A percentile compares a stretch with the other conserved stretches of the same genome.
Evolutionary conservation across 306 rosid genomes (phyloP).

Genomic region (Pyrus betulifolia): DNA sequence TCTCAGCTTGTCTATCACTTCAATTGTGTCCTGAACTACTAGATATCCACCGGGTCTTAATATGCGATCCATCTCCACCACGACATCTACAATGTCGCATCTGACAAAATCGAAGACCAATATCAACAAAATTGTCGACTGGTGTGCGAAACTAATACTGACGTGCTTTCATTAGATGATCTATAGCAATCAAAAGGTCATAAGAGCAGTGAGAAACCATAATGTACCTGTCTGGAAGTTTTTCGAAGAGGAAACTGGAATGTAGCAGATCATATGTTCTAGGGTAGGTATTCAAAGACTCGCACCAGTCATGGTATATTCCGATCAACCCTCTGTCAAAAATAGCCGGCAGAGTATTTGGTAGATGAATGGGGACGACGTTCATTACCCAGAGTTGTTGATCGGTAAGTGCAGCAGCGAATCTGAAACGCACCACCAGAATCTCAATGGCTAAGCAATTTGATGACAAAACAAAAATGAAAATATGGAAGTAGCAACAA

Average conservation of each 20-base stretch:
- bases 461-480: not conserved
- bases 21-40: constrained; percentile 57
- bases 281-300: constrained; percentile 81
- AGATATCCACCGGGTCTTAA: constrained; percentile 81
- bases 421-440: constrained; percentile 35
- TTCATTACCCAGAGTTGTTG: constrained; percentile 88
- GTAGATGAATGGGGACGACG: constrained; percentile 62
- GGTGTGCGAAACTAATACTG: not conserved
- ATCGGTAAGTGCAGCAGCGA: constrained; percentile 78
- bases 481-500: not conserved
- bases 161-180: not conserved
- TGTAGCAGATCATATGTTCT: constrained; percentile 85
- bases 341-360: constrained; percentile 62
- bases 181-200: not conserved
- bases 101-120: constrained; percentile 29
- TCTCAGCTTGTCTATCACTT: constrained; percentile 49
- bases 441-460: not conserved
- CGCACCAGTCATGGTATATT: constrained; percentile 95
- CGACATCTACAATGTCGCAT: constrained; percentile 53
- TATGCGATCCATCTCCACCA: constrained; percentile 75
- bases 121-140: not conserved
- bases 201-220: not conserved
- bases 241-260: constrained; percentile 61
- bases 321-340: constrained; percentile 82
- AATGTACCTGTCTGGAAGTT: constrained; percentile 51